A percentile compares a stretch with the other conserved stretches of the same genome.
Evolutionary conservation across 192 early-diverging fungal genomes (phyloP).

Genomic region (Coemansia sp.): DNA sequence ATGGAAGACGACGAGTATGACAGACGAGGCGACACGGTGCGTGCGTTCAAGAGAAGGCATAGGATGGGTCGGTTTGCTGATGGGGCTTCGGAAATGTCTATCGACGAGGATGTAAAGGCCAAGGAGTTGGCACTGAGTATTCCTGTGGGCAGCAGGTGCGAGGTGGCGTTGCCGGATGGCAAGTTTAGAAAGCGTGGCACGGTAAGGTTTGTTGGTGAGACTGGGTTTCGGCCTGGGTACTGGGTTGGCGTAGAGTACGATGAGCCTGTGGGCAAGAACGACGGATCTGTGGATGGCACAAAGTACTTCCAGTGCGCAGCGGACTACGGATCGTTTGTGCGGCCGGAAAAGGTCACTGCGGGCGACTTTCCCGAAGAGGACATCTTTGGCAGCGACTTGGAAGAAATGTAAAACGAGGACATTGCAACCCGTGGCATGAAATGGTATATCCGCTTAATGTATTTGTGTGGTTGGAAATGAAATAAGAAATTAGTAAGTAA

Average conservation of each 20-base stretch:
- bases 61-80: constrained; percentile 87
- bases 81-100: constrained; percentile 75
- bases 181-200: constrained; percentile 60
- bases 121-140: constrained; percentile 65
- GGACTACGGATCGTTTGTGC: constrained; percentile 85
- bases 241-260: constrained; percentile 97
- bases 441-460: constrained; percentile 17
- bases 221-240: constrained; percentile 79
- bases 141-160: constrained; percentile 79
- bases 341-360: constrained; percentile 84
- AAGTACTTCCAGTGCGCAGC: constrained; percentile 75
- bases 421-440: constrained; percentile 24
- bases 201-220: constrained; percentile 74
- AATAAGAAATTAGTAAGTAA: constrained; percentile 3
- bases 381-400: constrained; percentile 71
- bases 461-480: neutral
- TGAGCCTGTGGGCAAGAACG: constrained; percentile 94
- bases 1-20: constrained; percentile 88
- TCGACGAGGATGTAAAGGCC: constrained; percentile 69
- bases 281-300: constrained; percentile 80
- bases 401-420: constrained; percentile 56
- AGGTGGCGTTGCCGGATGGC: constrained; percentile 67
- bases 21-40: constrained; percentile 77
- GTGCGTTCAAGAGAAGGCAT: constrained; percentile 86
- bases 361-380: constrained; percentile 96